Base-by-base conservation (phyloP, 2,329 filamentous ascomycete genomes). In the Capronia americana region DNA sequence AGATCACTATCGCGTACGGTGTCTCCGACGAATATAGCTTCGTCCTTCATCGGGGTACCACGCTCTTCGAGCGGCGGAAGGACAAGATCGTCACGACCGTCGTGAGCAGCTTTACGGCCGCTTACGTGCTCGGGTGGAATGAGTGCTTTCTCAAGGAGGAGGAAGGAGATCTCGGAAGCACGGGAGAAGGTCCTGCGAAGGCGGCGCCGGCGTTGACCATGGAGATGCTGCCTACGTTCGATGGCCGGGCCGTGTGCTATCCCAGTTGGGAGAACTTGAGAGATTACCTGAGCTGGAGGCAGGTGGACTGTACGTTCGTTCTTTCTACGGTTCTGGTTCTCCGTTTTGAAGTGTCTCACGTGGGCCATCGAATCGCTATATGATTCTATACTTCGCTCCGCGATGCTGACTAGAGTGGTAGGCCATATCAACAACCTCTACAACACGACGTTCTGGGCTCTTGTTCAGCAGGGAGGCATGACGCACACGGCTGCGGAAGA, bases 351-450 rank as follows among this genome's bases (percentile, higher is more conserved):
- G 5, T 8, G 20, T 38, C n/a, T 34, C 30, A 30, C 11, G 54
- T 10, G 23, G 26, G 14, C 14, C n/a, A n/a, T 44, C 17, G 38
- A 10, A n/a, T 44, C 38, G 14, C 8, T 44, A 2, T n/a, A 5
- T 3, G 34, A 12, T 56, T 20, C 5, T 12, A 38, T 54, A 26
- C 65, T 73, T 34, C 10, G 24, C 12, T 11, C 74, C 41, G 38
- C 11, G 48, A 34, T 55, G 28, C n/a, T 55, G 53, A 55, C 28
- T 10, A 17, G 28, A 46, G 12, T 57, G 53, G 20, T 66, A 94
- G 92, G 92, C 71, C 95, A 99, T 77, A 96, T 99, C 73, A 99
- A 99, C 78, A 99, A 99, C 75, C 86, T 99, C 4, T 99, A 97
- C 79, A 99, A 99, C 77, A 99, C 95, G 0, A 92, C 92, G 0